These are phyloP conservation scores for Taiozyma onychis DNA, from an alignment of 1,139 yeast species.

Conservation along the genomic window DNA sequence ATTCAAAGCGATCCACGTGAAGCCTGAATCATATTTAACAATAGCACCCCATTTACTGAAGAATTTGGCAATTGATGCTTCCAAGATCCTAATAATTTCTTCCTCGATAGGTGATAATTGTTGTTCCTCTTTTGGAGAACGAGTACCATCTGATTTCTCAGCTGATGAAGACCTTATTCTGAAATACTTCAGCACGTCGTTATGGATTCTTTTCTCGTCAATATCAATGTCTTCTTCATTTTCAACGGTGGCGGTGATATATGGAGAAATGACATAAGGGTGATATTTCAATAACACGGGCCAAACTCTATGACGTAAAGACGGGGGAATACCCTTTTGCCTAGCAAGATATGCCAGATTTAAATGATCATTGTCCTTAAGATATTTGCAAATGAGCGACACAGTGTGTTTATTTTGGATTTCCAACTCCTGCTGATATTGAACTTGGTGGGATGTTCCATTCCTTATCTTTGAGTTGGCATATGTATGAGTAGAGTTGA, in stretches of 20 bases:
- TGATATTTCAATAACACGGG: slow-evolving; percentile 76
- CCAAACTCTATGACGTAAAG: slow-evolving; percentile 76
- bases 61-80: slow-evolving; percentile 58
- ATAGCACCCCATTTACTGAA: slow-evolving; percentile 73
- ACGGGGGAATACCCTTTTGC: slow-evolving; percentile 82
- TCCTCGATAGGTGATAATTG: slow-evolving; percentile 37
- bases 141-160: slow-evolving; percentile 6
- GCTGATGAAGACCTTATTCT: slow-evolving; percentile 28
- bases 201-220: slow-evolving; percentile 35
- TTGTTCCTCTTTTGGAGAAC: slow-evolving; percentile 17
- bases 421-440: slow-evolving; percentile 3
- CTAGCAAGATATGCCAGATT: slow-evolving; percentile 71
- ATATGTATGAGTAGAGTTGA: neutral
- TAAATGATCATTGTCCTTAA: slow-evolving; percentile 31
- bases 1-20: slow-evolving; percentile 84
- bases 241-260: slow-evolving; percentile 47
- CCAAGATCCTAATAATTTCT: slow-evolving; percentile 51
- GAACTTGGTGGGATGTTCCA: slow-evolving; percentile 2
- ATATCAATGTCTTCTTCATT: slow-evolving; percentile 20
- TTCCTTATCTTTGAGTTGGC: neutral
- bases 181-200: slow-evolving; percentile 50
- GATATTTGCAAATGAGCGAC: slow-evolving; percentile 12
- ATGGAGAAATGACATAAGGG: slow-evolving; percentile 78
- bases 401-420: neutral
- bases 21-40: slow-evolving; percentile 73